Evolutionary conservation across 2,329 filamentous ascomycete genomes (phyloP).

Genomic region (Penicillium sp.): DNA sequence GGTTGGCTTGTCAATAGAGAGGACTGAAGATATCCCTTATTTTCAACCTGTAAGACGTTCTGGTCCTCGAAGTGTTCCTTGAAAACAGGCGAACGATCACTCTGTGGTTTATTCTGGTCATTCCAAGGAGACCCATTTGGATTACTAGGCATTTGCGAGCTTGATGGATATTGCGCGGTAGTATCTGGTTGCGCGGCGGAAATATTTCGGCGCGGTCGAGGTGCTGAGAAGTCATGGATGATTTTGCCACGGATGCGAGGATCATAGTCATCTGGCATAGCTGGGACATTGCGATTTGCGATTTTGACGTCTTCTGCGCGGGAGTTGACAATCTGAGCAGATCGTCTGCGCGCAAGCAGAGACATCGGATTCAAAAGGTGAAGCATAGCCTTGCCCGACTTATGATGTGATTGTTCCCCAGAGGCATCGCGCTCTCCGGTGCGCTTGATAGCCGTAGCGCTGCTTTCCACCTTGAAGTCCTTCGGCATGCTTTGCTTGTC

Average conservation of each 20-base stretch:
- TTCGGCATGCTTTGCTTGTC: constrained; percentile 24
- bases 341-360: constrained; percentile 59
- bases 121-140: constrained; percentile 16
- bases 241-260: constrained; percentile 64
- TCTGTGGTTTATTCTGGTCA: constrained; percentile 36
- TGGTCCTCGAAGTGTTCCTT: constrained; percentile 61
- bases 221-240: constrained; percentile 67
- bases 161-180: constrained; percentile 18
- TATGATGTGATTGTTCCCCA: constrained; percentile 32
- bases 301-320: constrained; percentile 55
- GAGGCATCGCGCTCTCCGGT: constrained; percentile 30
- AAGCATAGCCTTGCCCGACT: constrained; percentile 52
- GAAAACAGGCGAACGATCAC: constrained; percentile 60
- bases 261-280: constrained; percentile 63
- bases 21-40: constrained; percentile 47
- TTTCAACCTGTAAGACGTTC: constrained; percentile 42
- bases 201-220: constrained; percentile 50
- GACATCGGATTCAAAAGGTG: constrained; percentile 64
- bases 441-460: constrained; percentile 20
- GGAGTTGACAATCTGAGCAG: constrained; percentile 52
- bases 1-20: constrained; percentile 35
- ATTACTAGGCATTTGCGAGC: constrained; percentile 11
- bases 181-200: constrained; percentile 24
- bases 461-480: constrained; percentile 30
- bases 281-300: constrained; percentile 51